Evolutionary conservation across 805 yeast genomes (phyloP), one percentile per base, ranked within the genome.

Genomic region (Ogataea glucozyma): DNA sequence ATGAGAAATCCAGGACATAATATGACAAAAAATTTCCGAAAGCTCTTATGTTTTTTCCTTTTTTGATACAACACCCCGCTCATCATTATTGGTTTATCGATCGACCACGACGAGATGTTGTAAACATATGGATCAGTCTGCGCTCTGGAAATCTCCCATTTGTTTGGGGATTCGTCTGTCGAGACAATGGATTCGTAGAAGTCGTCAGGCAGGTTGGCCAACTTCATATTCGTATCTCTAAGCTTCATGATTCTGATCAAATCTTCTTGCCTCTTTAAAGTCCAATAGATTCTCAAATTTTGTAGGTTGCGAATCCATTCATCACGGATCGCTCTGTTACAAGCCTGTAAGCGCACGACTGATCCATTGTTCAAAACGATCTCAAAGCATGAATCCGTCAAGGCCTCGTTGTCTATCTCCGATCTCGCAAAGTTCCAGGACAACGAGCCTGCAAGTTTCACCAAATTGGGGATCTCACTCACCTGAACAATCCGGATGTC

Each of bases 31-130:
- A 66, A 78, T 46, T 76, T 77, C 33, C 63, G 66, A 64, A 90
- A 91, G 26, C 77, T 70, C 1, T 87, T 64, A 57, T 84, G 89
- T 57, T 81, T 86, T 44, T 76, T 78, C 3, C 78, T 72, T 54
- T 89, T 90, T 50, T 79, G 79, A 57, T 76, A 89, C 19, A 91
- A 59, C 23, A 70, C 62, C 0, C 97, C 97, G 46, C 79, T 74
- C 65, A 72, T 72, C 17, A 83, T 65, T 3, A 90, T 64, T 9
- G 83, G 72, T 12, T 80, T 75, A 19, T 80, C 72, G 63, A 83
- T 69, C 0, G 91, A 71, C 38, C 79, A 59, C 3, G 81, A 67
- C 9, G 83, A 78, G 16, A 81, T 73, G 48, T 79, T 77, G 56
- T 77, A 78, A 3, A 79, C 59, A 8, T 48, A 46, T 0, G 83